Evolutionary conservation across 2,329 filamentous ascomycete genomes (phyloP).

Genomic region (Phialophora expanda): DNA sequence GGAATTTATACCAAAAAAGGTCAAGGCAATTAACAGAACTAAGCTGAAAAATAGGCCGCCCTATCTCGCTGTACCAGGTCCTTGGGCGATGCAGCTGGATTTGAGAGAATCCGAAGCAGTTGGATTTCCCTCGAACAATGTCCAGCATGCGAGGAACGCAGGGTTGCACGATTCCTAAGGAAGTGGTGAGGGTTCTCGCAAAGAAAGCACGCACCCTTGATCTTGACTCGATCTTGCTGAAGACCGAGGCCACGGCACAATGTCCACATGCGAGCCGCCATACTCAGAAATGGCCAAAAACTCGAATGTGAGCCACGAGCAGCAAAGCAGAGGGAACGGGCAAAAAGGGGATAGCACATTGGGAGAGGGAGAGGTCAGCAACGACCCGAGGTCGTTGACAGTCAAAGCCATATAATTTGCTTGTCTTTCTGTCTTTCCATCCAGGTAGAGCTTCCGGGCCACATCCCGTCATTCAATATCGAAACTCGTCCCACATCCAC

Average conservation of each 20-base stretch:
- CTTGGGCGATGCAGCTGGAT: neutral
- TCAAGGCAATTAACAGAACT: neutral
- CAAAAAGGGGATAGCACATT: neutral
- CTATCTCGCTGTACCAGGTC: neutral
- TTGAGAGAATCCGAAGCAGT: neutral
- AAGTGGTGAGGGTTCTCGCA: neutral
- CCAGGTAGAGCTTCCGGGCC: neutral
- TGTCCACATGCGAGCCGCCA: neutral
- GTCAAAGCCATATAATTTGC: neutral
- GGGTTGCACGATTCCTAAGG: neutral
- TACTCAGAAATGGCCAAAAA: neutral
- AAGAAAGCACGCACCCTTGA: neutral
- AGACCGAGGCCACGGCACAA: neutral
- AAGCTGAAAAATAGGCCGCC: neutral
- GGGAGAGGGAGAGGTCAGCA: neutral
- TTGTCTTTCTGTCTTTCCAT: neutral
- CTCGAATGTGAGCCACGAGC: neutral
- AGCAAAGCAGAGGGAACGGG: neutral
- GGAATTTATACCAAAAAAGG: neutral
- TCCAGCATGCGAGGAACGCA: neutral
- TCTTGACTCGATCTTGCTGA: no score
- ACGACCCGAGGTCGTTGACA: neutral
- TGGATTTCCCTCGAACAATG: neutral
- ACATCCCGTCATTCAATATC: constrained; percentile 71
- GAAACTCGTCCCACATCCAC: constrained; percentile 96